Evolutionary conservation across 768 basidiomycete genomes (phyloP), one percentile per base, ranked within the genome.

Genomic region (Lentinus brumalis): DNA sequence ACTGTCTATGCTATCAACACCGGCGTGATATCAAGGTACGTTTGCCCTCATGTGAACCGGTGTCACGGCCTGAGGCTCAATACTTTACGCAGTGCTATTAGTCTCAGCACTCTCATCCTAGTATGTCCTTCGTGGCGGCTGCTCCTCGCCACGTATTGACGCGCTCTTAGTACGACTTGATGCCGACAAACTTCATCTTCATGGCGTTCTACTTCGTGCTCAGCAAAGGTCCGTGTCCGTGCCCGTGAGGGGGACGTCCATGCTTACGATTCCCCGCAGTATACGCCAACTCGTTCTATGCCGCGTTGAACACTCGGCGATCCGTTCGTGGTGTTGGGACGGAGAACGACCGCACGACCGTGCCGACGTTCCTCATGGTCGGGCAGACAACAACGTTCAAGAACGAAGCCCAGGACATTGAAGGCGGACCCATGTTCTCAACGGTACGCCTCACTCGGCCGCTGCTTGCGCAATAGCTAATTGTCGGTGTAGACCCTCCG

Each of bases 291-390:
- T 87, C 86, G 18, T 79, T 86, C 71, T 75, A 88, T 70, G 86
- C 87, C 40, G 85, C 87, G 82, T 78, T 89, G 38, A 89, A 88
- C 71, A 87, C 86, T 2, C 80, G 87, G 14, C 76, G 82, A 53
- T 76, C 71, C 16, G 67, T 86, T 39, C 80, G 80, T 9, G 87
- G 84, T 12, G 75, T 79, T 40, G 85, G 85, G 18, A 84, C 86
- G 5, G 85, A 87, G 60, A 64, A 57, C 39, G 74, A 74, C 31
- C 58, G 57, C 35, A 65, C 65, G 16, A 73, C 64, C 16, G 61
- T 66, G 39, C 56, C 69, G 14, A 66, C 65, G 16, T 74, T 74
- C 66, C 71, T 72, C 35, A 71, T 70, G 60, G 67, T 69, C 51
- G 69, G 63, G 18, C 67, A 72, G 59, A 60, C 63, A 50, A 67